Base-by-base conservation (phyloP, 306 rosid species). In the Gastrolobium bilobum region DNA sequence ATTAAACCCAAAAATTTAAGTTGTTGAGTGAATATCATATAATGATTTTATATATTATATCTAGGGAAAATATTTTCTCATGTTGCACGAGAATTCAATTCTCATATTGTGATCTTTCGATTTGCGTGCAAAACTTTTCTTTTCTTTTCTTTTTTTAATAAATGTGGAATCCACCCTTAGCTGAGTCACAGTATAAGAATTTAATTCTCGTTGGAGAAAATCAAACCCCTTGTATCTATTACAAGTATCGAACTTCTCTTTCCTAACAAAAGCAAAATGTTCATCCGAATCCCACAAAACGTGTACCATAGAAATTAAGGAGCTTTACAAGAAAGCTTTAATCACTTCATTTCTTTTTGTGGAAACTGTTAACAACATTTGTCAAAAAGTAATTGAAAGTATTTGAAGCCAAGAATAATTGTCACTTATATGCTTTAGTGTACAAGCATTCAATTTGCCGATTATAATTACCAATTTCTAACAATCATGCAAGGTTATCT, bases 371-470 rank as follows among this genome's bases (percentile, higher is more conserved):
- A 64, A 44, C 72, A 54, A 66, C 68, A 77, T 53, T 26, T 30
- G 8, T 38, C 66, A 72, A 29, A 50, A 70, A 58, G 65, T 34
- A 67, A 44, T 44, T 50, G 34, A 31, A 79, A 82, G 68, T 39
- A 35, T 34, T 10, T 61, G 13, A 57, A 77, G 64, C 64, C 76
- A 64, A 47, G 13, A 69, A 48, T 62, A 50, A 29, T 65, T 31
- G 54, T 59, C 78, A 59, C 56, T 79, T 77, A 42, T 58, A 35
- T 48, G 77, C 64, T 76, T 79, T 85, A 38, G 78, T 73, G 83
- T 72, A 42, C 47, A 76, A 72, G 80, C 81, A 67, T 77, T 50
- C 20, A 56, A 62, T 43, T 50, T 67, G 5, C 54, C 72, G 7
- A 60, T 38, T 29, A 10, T 38, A 48, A 15, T 59, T n/a, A 65